A percentile compares a stretch with the other conserved stretches of the same genome.
phyloP scores from a whole-genome alignment of 2,329 filamentous ascomycete species.

The Talaromyces sp. region DNA sequence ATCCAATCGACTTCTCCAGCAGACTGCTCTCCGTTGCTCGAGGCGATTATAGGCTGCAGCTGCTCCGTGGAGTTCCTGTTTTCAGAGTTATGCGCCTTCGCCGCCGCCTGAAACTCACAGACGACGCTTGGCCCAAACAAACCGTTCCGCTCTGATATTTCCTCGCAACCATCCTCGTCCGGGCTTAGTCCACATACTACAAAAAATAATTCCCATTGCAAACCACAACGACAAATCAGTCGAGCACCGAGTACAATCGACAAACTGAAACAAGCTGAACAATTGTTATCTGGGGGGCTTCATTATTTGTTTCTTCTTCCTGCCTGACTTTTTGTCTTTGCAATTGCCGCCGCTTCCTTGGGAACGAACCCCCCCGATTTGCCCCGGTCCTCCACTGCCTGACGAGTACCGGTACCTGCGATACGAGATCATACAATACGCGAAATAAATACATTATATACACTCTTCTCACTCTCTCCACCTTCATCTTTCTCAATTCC shows the following conservation, averaged over 20 bases:
- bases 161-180: slow-evolving; percentile 1
- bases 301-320: not conserved
- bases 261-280: slow-evolving; percentile 5
- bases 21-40: not conserved
- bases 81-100: slow-evolving; percentile 12
- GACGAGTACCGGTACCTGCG: not conserved
- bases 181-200: not conserved
- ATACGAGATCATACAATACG: slow-evolving; percentile 4
- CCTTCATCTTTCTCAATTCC: not conserved
- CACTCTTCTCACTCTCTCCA: not conserved
- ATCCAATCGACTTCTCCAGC: not conserved
- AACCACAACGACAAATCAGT: slow-evolving; percentile 13
- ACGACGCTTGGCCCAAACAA: slow-evolving; percentile 2
- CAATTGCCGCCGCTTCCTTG: not conserved
- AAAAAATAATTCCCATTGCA: slow-evolving; percentile 9
- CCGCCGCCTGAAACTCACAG: slow-evolving; percentile 8
- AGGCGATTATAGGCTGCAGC: too few species aligned
- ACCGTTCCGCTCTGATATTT: not conserved
- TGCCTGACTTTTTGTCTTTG: not conserved
- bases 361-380: not conserved
- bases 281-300: not conserved
- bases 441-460: slow-evolving; percentile 6
- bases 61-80: not conserved
- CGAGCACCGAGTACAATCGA: not conserved
- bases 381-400: slow-evolving; percentile 8